Base-by-base conservation (phyloP, 768 basidiomycete genomes). In the Amanita exitialis region DNA sequence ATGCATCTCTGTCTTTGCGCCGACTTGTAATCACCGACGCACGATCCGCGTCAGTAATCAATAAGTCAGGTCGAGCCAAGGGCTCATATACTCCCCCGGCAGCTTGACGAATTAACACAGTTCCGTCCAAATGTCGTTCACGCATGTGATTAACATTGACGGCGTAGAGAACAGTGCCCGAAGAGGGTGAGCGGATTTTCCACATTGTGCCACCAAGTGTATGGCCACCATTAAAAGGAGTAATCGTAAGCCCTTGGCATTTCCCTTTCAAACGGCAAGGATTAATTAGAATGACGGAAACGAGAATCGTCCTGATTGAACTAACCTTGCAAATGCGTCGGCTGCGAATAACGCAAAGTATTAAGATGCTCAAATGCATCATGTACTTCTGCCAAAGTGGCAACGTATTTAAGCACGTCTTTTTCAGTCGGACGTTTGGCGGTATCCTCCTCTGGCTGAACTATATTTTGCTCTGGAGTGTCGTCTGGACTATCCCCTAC, bases 171-270 rank as follows among this genome's bases (percentile, higher is more conserved):
- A 98, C 86, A 3, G 96, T 97, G 3, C 94, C 95, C 9, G 90
- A 90, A 0, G 93, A 92, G 2, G 96, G 93, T 0, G 94, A 97
- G n/a, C 96, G 83, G 54, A 99, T 87, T 63, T 97, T 97, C 93
- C 93, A 98, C 56, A 99, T 88, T 4, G 94, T 91, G 39, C 95
- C 96, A 54, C 96, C 96, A 13, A 99, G 77, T 0, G 90, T 90
- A 64, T 97, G 94, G 0, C 95, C 96, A 10, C 92, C 87, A 59
- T 89, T 86, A 67, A 93, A 96, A 1, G 96, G 92, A 15, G 93
- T 94, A 56, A 99, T 89, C 1, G 92, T 94, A 59, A 94, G 70
- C 15, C 90, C 90, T 63, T 93, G 88, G 60, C 89, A 90, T 71
- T 92, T 90, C 46, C 91, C 89, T 88, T 61, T 30, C 54, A 34